A percentile compares a stretch with the other conserved stretches of the same genome.
Conservation (phyloP, 306 rosid genomes). For the Acacia melanoxylon region DNA sequence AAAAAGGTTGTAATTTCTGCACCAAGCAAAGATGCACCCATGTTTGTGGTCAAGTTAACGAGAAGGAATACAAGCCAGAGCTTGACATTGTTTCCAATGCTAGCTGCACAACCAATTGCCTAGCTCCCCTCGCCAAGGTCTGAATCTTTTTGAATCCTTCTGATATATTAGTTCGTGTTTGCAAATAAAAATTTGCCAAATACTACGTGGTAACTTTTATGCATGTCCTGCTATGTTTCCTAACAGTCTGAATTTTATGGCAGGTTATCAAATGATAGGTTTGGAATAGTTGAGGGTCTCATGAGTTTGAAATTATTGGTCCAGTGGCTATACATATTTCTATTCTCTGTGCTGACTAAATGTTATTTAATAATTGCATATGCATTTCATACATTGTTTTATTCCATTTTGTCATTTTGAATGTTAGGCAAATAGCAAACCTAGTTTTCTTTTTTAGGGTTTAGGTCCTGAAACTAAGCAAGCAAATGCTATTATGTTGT, state of each 20-base stretch:
- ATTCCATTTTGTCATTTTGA: too few relatives aligned
- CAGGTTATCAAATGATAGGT: slow-evolving; percentile 88
- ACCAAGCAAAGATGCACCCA: slow-evolving; percentile 96
- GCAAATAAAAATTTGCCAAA: not conserved
- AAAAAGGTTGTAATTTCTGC: slow-evolving; percentile 98
- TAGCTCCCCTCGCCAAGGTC: slow-evolving; percentile 97
- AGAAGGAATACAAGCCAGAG: slow-evolving; percentile 84
- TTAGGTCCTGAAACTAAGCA: too few relatives aligned
- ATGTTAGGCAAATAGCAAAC: too few relatives aligned
- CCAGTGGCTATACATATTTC: too few relatives aligned
- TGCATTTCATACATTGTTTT: too few relatives aligned
- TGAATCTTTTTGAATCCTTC: not conserved
- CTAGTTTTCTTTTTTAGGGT: too few relatives aligned
- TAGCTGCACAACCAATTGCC: slow-evolving; percentile 98
- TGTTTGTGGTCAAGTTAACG: slow-evolving; percentile 97
- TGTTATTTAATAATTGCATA: too few relatives aligned
- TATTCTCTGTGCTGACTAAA: too few relatives aligned
- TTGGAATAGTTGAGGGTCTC: slow-evolving; percentile 96
- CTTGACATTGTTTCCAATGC: slow-evolving; percentile 86
- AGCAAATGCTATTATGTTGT: too few relatives aligned
- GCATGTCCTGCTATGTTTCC: not conserved
- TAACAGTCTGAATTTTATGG: not conserved
- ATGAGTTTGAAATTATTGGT: too few relatives aligned
- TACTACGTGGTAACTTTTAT: not conserved
- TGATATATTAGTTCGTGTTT: not conserved